Percentiles rank a stretch among this genome's conserved stretches.
These are phyloP conservation scores for Nigrospora sphaerica DNA, from an alignment of 2,329 filamentous ascomycete genomes.

Conservation along the genomic window DNA sequence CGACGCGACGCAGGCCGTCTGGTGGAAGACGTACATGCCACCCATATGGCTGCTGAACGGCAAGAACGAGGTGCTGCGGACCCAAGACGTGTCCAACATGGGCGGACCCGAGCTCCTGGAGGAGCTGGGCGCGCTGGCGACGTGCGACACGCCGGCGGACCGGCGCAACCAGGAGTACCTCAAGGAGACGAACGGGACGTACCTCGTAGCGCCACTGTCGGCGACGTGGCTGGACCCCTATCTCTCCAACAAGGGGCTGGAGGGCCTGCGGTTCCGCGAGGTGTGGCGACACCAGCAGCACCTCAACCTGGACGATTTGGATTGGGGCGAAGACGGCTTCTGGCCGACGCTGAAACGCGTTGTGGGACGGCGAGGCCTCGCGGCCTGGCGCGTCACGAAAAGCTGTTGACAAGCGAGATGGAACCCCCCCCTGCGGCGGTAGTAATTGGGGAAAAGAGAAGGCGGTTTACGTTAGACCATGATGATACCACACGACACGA, in stretches of 20 bases:
- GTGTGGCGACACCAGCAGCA: constrained; percentile 64
- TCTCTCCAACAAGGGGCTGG: constrained; percentile 48
- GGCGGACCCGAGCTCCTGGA: constrained; percentile 52
- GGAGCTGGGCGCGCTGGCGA: constrained; percentile 51
- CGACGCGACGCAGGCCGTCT: constrained; percentile 63
- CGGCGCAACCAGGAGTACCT: constrained; percentile 47
- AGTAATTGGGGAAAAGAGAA: too few relatives aligned
- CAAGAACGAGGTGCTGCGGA: constrained; percentile 64
- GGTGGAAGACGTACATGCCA: constrained; percentile 84
- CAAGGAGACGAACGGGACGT: constrained; percentile 57
- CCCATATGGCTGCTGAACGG: constrained; percentile 74
- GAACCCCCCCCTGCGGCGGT: too few relatives aligned
- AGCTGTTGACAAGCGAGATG: constrained; percentile 31
- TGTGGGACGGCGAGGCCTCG: constrained; percentile 54
- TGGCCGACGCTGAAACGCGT: constrained; percentile 64
- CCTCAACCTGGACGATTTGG: constrained; percentile 72
- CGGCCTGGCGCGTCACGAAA: constrained; percentile 59
- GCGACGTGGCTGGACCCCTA: constrained; percentile 63
- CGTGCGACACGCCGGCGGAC: constrained; percentile 54
- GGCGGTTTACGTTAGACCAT: too few relatives aligned
- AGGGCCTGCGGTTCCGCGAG: constrained; percentile 58
- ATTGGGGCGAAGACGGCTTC: constrained; percentile 70
- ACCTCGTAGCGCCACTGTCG: constrained; percentile 67
- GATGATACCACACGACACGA: too few relatives aligned
- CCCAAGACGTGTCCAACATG: constrained; percentile 69